A percentile compares a stretch with the other conserved stretches of the same genome.
Conservation (phyloP, 2,329 filamentous ascomycete species). For the Chaetomiaceae sp. region DNA sequence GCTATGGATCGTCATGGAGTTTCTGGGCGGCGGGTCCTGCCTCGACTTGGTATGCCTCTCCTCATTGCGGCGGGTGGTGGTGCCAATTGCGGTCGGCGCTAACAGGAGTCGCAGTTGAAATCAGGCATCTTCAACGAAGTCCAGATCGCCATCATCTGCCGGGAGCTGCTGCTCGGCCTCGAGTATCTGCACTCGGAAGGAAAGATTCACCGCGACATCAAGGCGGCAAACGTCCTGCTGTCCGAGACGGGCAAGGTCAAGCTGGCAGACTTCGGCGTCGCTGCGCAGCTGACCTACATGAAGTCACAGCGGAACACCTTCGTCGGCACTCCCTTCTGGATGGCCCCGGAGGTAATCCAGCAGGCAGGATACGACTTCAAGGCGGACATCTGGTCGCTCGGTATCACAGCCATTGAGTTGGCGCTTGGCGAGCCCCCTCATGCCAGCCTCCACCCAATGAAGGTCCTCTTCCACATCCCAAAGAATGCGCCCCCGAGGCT, state of each 20-base stretch:
- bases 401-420: slow-evolving; percentile 88
- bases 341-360: slow-evolving; percentile 92
- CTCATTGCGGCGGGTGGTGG: background rate
- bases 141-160: slow-evolving; percentile 91
- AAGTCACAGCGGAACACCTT: slow-evolving; percentile 97
- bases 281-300: slow-evolving; percentile 93
- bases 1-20: slow-evolving; percentile 99
- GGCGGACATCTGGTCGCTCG: slow-evolving; percentile 89
- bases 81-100: slow-evolving; percentile 22
- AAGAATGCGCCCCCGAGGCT: slow-evolving; percentile 81
- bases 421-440: slow-evolving; percentile 85
- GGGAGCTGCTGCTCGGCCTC: slow-evolving; percentile 81
- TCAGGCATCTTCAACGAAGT: slow-evolving; percentile 81
- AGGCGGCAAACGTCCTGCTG: slow-evolving; percentile 93
- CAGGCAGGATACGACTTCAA: slow-evolving; percentile 81
- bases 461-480: slow-evolving; percentile 85
- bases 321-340: slow-evolving; percentile 95
- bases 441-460: slow-evolving; percentile 85
- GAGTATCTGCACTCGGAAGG: slow-evolving; percentile 92
- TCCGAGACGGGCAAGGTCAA: slow-evolving; percentile 88
- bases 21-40: slow-evolving; percentile 89
- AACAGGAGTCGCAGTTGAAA: slow-evolving; percentile 62
- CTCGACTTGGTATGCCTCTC: slow-evolving; percentile 78
- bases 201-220: slow-evolving; percentile 96
- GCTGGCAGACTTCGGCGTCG: slow-evolving; percentile 94